These are phyloP conservation scores for Dacryopinax primogenitus DNA, from an alignment of 768 basidiomycete genomes.

Conservation along the genomic window DNA sequence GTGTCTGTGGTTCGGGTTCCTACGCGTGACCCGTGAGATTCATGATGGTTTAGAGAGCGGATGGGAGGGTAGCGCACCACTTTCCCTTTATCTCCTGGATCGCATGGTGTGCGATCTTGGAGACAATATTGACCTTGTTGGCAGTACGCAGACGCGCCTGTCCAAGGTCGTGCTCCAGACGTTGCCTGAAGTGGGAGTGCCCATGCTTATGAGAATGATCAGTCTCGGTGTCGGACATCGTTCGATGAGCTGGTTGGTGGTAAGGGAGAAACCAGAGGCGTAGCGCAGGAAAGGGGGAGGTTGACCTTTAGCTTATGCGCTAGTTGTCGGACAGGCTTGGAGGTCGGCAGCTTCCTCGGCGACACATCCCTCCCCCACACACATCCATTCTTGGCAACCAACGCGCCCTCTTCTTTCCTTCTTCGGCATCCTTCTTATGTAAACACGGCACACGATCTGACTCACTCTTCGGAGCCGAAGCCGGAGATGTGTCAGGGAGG, in stretches of 20 bases:
- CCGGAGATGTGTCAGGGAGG: not conserved
- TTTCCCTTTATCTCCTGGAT: constrained; percentile 8
- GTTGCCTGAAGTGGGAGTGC: not conserved
- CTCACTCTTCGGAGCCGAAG: too few relatives aligned
- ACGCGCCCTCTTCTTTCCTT: too few relatives aligned
- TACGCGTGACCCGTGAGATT: not conserved
- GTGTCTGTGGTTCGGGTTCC: constrained; percentile 32
- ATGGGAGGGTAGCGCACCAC: not conserved
- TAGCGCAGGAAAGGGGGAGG: too few relatives aligned
- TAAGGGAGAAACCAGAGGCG: not conserved
- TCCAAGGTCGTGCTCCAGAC: not conserved
- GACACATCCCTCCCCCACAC: too few relatives aligned
- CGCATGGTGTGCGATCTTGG: constrained; percentile 5
- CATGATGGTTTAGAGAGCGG: not conserved
- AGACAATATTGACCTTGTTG: not conserved
- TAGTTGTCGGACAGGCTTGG: too few relatives aligned
- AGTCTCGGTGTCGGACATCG: not conserved
- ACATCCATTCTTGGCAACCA: too few relatives aligned
- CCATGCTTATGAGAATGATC: not conserved
- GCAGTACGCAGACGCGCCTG: not conserved
- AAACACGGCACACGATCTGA: too few relatives aligned
- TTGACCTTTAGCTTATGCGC: too few relatives aligned
- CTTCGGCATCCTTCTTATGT: too few relatives aligned
- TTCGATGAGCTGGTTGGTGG: too few relatives aligned
- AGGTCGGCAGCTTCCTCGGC: too few relatives aligned